A percentile compares a stretch with the other conserved stretches of the same genome.
These are phyloP conservation scores for Globisporangium orthogonon DNA, from an alignment of 352 stramenopile species.

Conservation along the genomic window DNA sequence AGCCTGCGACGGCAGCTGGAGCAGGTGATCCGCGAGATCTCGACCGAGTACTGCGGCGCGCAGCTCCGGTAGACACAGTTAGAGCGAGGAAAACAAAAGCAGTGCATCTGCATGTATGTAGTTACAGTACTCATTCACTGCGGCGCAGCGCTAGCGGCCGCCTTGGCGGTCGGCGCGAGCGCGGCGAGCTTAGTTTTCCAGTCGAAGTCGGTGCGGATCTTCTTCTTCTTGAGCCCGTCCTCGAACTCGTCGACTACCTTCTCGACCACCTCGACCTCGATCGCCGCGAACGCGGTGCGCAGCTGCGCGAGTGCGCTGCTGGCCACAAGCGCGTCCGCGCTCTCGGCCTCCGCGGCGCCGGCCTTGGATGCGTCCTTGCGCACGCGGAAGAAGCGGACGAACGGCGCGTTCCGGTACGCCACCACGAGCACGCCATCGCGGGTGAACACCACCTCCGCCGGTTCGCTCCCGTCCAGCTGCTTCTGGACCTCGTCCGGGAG, in stretches of 20 bases:
- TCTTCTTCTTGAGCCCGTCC: conserved; percentile 78
- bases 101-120: background rate
- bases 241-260: conserved; percentile 53
- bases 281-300: conserved; percentile 34
- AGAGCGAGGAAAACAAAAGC: background rate
- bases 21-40: conserved; percentile 46
- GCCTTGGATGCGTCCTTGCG: conserved; percentile 18
- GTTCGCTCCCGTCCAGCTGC: conserved; percentile 32
- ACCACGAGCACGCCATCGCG: conserved; percentile 34
- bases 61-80: conserved; percentile 23
- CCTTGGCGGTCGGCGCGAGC: conserved; percentile 1
- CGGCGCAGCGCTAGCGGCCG: background rate
- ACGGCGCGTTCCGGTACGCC: conserved; percentile 60
- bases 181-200: conserved; percentile 34
- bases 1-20: conserved; percentile 34
- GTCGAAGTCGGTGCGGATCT: conserved; percentile 38
- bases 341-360: background rate
- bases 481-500: conserved; percentile 23
- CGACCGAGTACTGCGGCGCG: conserved; percentile 36
- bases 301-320: conserved; percentile 31
- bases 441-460: conserved; percentile 45
- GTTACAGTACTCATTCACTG: conserved; percentile 1
- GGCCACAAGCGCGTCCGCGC: conserved; percentile 8
- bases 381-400: conserved; percentile 50
- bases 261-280: conserved; percentile 42